Conservation (phyloP, 2,329 filamentous ascomycete species). For the Fusarium tricinctum region DNA sequence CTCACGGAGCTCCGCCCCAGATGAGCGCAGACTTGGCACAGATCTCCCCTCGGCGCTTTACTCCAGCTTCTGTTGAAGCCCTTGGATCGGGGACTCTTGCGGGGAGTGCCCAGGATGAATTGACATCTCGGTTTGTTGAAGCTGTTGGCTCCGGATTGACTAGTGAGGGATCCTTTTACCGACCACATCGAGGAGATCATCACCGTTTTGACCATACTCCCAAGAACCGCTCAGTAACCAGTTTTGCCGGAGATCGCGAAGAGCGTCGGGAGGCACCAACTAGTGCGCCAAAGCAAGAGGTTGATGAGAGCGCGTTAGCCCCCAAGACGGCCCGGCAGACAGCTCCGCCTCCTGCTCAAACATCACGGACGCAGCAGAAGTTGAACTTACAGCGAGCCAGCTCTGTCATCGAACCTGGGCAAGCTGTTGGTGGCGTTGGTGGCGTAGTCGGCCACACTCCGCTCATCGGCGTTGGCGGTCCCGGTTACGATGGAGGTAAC, state of each 20-base stretch:
- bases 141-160: conserved; percentile 64
- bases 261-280: conserved; percentile 37
- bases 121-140: conserved; percentile 73
- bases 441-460: conserved; percentile 61
- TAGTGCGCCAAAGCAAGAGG: conserved; percentile 49
- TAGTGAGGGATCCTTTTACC: conserved; percentile 67
- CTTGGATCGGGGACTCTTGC: conserved; percentile 45
- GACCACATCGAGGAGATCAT: conserved; percentile 52
- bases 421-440: conserved; percentile 55
- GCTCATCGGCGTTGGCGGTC: conserved; percentile 66
- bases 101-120: conserved; percentile 59
- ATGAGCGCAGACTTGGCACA: conserved; percentile 71
- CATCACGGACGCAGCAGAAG: conserved; percentile 81
- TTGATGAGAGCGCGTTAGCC: conserved; percentile 62
- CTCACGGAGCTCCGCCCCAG: conserved; percentile 72
- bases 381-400: conserved; percentile 80
- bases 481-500: conserved; percentile 65
- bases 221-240: conserved; percentile 61
- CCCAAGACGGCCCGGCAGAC: conserved; percentile 60
- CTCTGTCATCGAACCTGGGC: conserved; percentile 76
- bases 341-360: conserved; percentile 63
- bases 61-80: conserved; percentile 51
- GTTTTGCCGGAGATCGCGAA: conserved; percentile 50
- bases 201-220: conserved; percentile 53
- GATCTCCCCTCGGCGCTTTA: conserved; percentile 57